These are phyloP conservation scores for Verbascum thapsus DNA, from an alignment of 257 asterid species.

Conservation along the genomic window DNA sequence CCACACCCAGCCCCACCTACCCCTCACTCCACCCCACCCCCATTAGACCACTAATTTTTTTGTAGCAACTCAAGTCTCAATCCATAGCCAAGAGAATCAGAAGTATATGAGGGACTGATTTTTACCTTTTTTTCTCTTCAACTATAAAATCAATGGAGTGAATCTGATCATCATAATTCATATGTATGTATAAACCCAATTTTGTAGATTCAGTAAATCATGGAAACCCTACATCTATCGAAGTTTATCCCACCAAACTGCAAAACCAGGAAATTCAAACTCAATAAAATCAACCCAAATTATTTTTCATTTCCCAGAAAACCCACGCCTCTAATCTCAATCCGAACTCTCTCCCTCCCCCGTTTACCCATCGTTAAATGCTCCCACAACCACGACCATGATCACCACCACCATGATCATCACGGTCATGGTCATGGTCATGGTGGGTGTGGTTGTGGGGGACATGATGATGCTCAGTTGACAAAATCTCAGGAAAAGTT, in stretches of 20 bases:
- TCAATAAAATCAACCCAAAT: constrained; percentile 32
- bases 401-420: constrained; percentile 29
- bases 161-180: too few species aligned
- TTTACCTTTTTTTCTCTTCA: not conserved
- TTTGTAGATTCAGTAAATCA: constrained; percentile 18
- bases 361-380: constrained; percentile 34
- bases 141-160: constrained; percentile 18
- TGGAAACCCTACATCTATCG: constrained; percentile 45
- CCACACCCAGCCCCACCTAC: constrained; percentile 37
- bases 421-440: constrained; percentile 35
- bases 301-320: constrained; percentile 3
- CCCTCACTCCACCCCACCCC: not conserved
- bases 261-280: constrained; percentile 34
- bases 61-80: too few species aligned
- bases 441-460: constrained; percentile 30
- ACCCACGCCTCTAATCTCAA: constrained; percentile 25
- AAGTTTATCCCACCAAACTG: constrained; percentile 29
- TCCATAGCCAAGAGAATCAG: not conserved
- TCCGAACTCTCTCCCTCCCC: constrained; percentile 22
- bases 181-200: too few species aligned
- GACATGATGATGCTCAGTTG: constrained; percentile 37
- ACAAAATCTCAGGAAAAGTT: constrained; percentile 67
- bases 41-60: too few species aligned
- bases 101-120: not conserved
- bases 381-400: constrained; percentile 35